These are phyloP conservation scores for Adenanthera pavonina DNA, from an alignment of 306 rosid species.

Conservation along the genomic window DNA sequence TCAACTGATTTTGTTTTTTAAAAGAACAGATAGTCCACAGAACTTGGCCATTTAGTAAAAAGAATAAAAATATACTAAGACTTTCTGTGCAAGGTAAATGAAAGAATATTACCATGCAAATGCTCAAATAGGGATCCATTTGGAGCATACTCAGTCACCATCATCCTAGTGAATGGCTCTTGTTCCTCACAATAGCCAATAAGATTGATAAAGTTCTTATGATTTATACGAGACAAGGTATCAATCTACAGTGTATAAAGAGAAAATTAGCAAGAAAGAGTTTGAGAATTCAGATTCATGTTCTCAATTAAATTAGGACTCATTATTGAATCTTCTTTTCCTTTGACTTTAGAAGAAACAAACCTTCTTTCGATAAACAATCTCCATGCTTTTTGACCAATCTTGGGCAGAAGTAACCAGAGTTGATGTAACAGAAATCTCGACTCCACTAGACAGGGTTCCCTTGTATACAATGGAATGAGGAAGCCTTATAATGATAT, in stretches of 20 bases:
- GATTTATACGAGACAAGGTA: conserved; percentile 78
- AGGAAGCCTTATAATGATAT: conserved; percentile 57
- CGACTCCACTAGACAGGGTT: conserved; percentile 90
- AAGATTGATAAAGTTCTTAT: conserved; percentile 89
- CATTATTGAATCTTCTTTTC: conserved; percentile 1
- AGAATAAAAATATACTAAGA: conserved; percentile 4
- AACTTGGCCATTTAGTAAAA: conserved; percentile 14
- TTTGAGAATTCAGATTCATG: conserved; percentile 11
- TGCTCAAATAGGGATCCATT: conserved; percentile 83
- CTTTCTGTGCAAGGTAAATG: conserved; percentile 3
- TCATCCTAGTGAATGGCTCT: conserved; percentile 88
- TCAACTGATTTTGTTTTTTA: conserved; percentile 47
- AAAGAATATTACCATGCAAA: conserved; percentile 69
- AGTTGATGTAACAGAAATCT: conserved; percentile 89
- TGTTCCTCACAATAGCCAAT: conserved; percentile 92
- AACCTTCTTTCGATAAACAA: conserved; percentile 77
- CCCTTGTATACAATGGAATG: conserved; percentile 77
- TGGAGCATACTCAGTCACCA: conserved; percentile 95
- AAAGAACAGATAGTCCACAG: not conserved
- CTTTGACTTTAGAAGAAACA: conserved; percentile 19
- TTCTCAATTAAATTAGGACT: not conserved
- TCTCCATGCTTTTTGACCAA: conserved; percentile 77
- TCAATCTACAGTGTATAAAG: conserved; percentile 65
- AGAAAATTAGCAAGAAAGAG: conserved; percentile 10
- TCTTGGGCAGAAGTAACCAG: conserved; percentile 55